A percentile compares a stretch with the other conserved stretches of the same genome.
These are phyloP conservation scores for Ochromonas danica DNA, from an alignment of 108 stramenopile species.

Conservation along the genomic window DNA sequence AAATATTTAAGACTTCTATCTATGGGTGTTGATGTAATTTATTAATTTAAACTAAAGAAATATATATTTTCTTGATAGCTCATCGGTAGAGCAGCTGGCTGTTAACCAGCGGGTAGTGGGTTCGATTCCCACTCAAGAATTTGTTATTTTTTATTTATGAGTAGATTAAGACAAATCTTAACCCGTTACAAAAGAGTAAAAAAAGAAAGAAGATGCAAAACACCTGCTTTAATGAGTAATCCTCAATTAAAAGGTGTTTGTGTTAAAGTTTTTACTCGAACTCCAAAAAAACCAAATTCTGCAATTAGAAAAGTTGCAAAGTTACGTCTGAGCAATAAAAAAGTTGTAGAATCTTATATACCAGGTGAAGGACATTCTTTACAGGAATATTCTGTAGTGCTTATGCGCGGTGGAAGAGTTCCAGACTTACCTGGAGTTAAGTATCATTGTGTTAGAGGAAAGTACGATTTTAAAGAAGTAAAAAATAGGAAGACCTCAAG, in stretches of 20 bases:
- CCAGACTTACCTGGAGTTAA: constrained; percentile 8
- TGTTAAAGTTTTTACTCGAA: constrained; percentile 39
- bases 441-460: constrained; percentile 28
- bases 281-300: constrained; percentile 48
- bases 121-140: constrained; percentile 15
- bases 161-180: constrained; percentile 17
- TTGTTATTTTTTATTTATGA: constrained; percentile 18
- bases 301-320: constrained; percentile 45
- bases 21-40: constrained; percentile 17
- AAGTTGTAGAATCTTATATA: constrained; percentile 43
- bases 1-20: constrained; percentile 17
- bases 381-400: constrained; percentile 31
- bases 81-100: constrained; percentile 13
- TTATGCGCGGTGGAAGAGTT: constrained; percentile 23
- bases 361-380: constrained; percentile 33
- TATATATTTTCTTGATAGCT: constrained; percentile 17
- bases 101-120: constrained; percentile 13
- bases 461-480: constrained; percentile 24
- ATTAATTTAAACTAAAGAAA: constrained; percentile 18
- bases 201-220: constrained; percentile 36
- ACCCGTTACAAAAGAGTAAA: constrained; percentile 7
- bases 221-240: constrained; percentile 36
- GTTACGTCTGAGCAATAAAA: constrained; percentile 30
- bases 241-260: constrained; percentile 55
- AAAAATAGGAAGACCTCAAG: not conserved